Evolutionary conservation across 345 rosid species (phyloP).

Genomic region (Eucalyptus microcorys): DNA sequence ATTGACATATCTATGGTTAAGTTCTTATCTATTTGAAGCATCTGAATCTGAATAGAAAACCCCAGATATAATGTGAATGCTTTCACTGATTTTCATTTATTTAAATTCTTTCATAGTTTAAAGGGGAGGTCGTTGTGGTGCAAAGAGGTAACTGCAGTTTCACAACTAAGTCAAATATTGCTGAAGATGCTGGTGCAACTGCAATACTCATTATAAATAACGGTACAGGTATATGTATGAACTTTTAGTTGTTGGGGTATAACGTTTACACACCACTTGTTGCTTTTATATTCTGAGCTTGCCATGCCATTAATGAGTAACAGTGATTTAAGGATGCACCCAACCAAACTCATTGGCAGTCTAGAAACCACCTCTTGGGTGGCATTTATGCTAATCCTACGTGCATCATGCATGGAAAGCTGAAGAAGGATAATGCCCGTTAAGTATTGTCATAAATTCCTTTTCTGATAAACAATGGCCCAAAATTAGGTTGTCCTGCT

Average conservation of each 20-base stretch:
- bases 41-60: neutral
- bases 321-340: neutral
- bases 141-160: conserved; percentile 86
- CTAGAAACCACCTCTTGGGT: neutral
- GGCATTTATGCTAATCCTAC: neutral
- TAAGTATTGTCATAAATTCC: neutral
- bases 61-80: neutral
- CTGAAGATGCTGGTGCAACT: conserved; percentile 65
- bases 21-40: neutral
- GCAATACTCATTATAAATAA: conserved; percentile 75
- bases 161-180: conserved; percentile 58
- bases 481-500: neutral
- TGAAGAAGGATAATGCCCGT: neutral
- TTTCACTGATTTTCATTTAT: neutral
- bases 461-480: neutral
- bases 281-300: neutral
- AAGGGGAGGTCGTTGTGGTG: conserved; percentile 55
- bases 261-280: neutral
- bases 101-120: conserved; percentile 27
- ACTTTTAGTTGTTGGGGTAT: neutral
- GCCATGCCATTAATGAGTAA: neutral
- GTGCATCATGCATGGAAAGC: neutral
- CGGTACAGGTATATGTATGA: conserved; percentile 31
- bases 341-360: neutral
- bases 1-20: neutral